Evolutionary conservation across 192 early-diverging fungal genomes (phyloP).

Genomic region (Podila minutissima): DNA sequence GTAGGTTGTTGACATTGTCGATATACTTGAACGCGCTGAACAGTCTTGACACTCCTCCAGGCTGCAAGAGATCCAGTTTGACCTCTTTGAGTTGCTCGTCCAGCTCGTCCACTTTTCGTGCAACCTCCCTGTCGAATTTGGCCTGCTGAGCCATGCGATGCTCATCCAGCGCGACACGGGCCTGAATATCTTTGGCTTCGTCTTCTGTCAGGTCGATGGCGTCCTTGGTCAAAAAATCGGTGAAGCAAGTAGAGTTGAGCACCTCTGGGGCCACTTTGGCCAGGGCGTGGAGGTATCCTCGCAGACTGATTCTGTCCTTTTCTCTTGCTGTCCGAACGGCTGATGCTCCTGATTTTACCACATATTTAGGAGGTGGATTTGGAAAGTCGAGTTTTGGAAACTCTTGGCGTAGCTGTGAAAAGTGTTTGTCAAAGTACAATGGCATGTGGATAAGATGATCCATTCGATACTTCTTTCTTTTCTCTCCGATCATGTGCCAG

Average conservation of each 20-base stretch:
- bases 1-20: constrained; percentile 53
- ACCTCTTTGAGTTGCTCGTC: constrained; percentile 57
- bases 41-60: constrained; percentile 39
- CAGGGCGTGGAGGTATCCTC: constrained; percentile 54
- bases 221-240: constrained; percentile 53
- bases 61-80: constrained; percentile 55
- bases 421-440: no score
- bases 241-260: constrained; percentile 37
- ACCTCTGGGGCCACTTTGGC: constrained; percentile 34
- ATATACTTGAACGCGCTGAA: constrained; percentile 29
- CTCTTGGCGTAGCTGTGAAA: constrained; percentile 46
- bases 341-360: constrained; percentile 22
- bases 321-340: constrained; percentile 50
- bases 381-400: constrained; percentile 61
- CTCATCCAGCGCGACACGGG: constrained; percentile 52
- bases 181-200: constrained; percentile 48
- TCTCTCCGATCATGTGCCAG: no score
- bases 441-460: no score
- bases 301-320: constrained; percentile 59
- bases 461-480: no score
- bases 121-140: constrained; percentile 57
- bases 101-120: constrained; percentile 54
- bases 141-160: constrained; percentile 51
- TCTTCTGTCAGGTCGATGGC: constrained; percentile 42
- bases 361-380: constrained; percentile 49